These are phyloP conservation scores for Coffea eugenioides DNA, from an alignment of 257 asterid species.

Conservation along the genomic window DNA sequence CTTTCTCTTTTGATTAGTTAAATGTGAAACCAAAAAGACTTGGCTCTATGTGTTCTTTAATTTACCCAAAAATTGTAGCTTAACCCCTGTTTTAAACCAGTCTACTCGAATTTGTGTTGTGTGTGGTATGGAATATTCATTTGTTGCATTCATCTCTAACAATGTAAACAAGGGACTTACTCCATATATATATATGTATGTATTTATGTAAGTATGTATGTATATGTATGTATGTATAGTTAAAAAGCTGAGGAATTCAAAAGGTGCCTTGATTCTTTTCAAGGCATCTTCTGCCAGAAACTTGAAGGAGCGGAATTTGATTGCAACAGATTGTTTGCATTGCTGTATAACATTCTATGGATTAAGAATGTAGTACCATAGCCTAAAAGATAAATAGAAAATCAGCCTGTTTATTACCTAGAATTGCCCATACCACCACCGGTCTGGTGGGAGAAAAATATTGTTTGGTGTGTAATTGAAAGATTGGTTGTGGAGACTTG, in stretches of 20 bases:
- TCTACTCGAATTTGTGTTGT: not conserved
- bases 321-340: not conserved
- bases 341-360: not conserved
- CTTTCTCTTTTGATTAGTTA: not conserved
- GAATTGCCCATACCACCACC: not conserved
- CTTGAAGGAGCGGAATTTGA: not conserved
- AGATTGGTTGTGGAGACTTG: not conserved
- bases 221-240: too few relatives aligned
- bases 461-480: not conserved
- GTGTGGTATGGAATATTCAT: not conserved
- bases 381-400: too few relatives aligned
- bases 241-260: not conserved
- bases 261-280: not conserved
- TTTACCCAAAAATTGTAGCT: not conserved
- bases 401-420: not conserved
- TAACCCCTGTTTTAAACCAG: not conserved
- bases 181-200: too few relatives aligned
- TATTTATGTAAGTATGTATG: too few relatives aligned
- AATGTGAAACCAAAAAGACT: not conserved
- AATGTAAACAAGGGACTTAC: not conserved
- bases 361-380: too few relatives aligned
- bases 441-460: not conserved
- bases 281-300: not conserved
- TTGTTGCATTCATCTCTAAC: not conserved
- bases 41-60: not conserved